These are phyloP conservation scores for Pyricularia sp. DNA, from an alignment of 2,329 filamentous ascomycete species.

Conservation along the genomic window DNA sequence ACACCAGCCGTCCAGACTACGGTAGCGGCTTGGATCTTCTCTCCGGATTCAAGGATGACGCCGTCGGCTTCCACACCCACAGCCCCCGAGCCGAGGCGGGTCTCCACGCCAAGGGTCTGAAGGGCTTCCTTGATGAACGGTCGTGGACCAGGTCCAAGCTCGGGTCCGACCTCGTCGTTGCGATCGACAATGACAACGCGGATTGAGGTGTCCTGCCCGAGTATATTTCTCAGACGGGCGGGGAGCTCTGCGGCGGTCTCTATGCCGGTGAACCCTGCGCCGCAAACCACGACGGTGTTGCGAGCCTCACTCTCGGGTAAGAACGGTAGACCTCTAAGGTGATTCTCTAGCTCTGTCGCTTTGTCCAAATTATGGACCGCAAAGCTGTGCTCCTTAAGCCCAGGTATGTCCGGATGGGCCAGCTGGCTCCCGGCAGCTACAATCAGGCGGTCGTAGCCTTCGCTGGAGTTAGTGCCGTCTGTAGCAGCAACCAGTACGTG, in stretches of 20 bases:
- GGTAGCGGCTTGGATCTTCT: slow-evolving; percentile 22
- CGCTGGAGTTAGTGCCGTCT: neutral
- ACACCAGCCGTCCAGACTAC: slow-evolving; percentile 28
- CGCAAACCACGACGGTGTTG: slow-evolving; percentile 19
- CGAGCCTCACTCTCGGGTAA: slow-evolving; percentile 16
- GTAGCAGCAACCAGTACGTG: slow-evolving; percentile 3
- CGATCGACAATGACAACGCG: slow-evolving; percentile 20
- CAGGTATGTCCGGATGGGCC: slow-evolving; percentile 17
- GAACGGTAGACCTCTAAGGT: slow-evolving; percentile 17
- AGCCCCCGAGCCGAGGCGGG: slow-evolving; percentile 19
- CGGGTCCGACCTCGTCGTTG: slow-evolving; percentile 18
- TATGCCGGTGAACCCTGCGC: slow-evolving; percentile 26
- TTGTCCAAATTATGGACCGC: slow-evolving; percentile 22
- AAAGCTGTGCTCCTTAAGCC: slow-evolving; percentile 23
- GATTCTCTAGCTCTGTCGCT: slow-evolving; percentile 7
- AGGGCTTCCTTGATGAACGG: slow-evolving; percentile 22
- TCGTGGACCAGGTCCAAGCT: slow-evolving; percentile 22
- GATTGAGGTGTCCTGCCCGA: neutral
- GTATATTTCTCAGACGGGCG: slow-evolving; percentile 15
- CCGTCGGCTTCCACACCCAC: slow-evolving; percentile 14
- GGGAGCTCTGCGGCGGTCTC: slow-evolving; percentile 18
- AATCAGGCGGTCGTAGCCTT: slow-evolving; percentile 23
- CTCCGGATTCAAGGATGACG: slow-evolving; percentile 18
- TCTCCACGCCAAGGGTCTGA: slow-evolving; percentile 17
- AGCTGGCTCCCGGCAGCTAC: slow-evolving; percentile 26